These are phyloP conservation scores for Corynespora cassiicola DNA, from an alignment of 2,329 filamentous ascomycete species.

Conservation along the genomic window DNA sequence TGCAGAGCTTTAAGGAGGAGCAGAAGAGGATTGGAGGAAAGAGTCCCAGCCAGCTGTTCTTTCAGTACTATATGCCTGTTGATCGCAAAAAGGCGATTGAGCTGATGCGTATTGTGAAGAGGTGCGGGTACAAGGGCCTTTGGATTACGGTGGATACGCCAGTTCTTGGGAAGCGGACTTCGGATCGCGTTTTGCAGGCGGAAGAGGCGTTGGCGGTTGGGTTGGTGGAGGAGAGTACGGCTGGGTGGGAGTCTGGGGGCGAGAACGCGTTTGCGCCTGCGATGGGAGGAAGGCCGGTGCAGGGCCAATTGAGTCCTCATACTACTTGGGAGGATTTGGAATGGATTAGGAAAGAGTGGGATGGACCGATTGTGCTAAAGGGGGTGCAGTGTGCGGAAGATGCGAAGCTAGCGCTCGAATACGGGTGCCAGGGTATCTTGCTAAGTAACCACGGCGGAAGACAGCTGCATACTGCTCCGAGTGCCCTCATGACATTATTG, in stretches of 20 bases:
- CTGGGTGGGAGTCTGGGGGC: constrained; percentile 60
- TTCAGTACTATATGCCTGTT: constrained; percentile 46
- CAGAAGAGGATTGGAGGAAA: constrained; percentile 26
- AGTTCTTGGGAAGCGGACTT: constrained; percentile 40
- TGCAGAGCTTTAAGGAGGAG: constrained; percentile 34
- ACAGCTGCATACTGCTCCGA: constrained; percentile 54
- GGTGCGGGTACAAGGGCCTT: constrained; percentile 39
- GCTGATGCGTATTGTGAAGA: constrained; percentile 38
- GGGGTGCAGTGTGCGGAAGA: constrained; percentile 54
- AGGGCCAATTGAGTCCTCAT: constrained; percentile 48
- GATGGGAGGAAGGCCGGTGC: constrained; percentile 57
- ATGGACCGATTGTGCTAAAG: constrained; percentile 52
- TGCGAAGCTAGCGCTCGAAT: constrained; percentile 51
- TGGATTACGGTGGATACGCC: constrained; percentile 47
- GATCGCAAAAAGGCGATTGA: constrained; percentile 37
- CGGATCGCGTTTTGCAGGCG: constrained; percentile 46
- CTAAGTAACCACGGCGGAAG: constrained; percentile 62
- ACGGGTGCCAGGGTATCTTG: constrained; percentile 56
- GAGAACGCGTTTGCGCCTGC: constrained; percentile 62
- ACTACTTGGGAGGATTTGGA: constrained; percentile 58
- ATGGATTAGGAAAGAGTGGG: constrained; percentile 51
- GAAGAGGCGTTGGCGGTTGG: constrained; percentile 59
- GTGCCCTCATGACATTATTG: constrained; percentile 43
- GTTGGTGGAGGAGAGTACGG: constrained; percentile 58
- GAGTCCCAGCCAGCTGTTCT: constrained; percentile 39